Evolutionary conservation across 371 early-diverging fungal genomes (phyloP), one percentile per base, ranked within the genome.

Genomic region (Enterocytospora artemiae): DNA sequence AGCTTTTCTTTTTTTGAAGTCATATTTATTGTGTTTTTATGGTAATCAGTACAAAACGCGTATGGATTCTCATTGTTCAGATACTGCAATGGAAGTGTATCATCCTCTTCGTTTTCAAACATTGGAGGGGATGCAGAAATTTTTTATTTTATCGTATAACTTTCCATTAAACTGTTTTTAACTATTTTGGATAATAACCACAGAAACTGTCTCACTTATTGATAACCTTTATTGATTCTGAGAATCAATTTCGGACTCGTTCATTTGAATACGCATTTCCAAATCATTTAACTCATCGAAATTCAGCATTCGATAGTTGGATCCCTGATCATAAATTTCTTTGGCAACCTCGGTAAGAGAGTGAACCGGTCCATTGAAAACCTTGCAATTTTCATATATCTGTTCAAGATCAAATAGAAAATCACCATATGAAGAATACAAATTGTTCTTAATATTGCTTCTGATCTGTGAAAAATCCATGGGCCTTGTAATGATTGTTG

Each of bases 401-500:
- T 75, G 64, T 46, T 65, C 50, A 1, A 78, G 24, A 58, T 77
- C 80, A 2, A 66, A 55, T 0, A 75, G 20, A 65, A 78, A 78
- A 5, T 66, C 73, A 5, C 18, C 31, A 61, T 55, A 78, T 28
- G 28, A 68, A 18, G 27, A 63, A 48, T 80, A 80, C 34, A 66
- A 66, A 41, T 54, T 32, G 7, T 60, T 49, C 43, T 68, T 68
- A n/a, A 71, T 71, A 31, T 73, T 74, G 1, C 36, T 69, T 53
- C 73, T 76, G 16, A 80, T 80, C 22, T 73, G 73, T 25, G 61
- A 55, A 22, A 80, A 63, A 55, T 78, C 78, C 30, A 80, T 78
- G 39, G 80, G 78, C 37, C 65, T 50, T 12, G 36, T 33, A n/a
- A 80, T 59, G 45, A 75, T 65, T 18, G 14, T 36, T 14, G 20